These are phyloP conservation scores for Aspergillus hancockii DNA, from an alignment of 495 filamentous ascomycete species.

Conservation along the genomic window DNA sequence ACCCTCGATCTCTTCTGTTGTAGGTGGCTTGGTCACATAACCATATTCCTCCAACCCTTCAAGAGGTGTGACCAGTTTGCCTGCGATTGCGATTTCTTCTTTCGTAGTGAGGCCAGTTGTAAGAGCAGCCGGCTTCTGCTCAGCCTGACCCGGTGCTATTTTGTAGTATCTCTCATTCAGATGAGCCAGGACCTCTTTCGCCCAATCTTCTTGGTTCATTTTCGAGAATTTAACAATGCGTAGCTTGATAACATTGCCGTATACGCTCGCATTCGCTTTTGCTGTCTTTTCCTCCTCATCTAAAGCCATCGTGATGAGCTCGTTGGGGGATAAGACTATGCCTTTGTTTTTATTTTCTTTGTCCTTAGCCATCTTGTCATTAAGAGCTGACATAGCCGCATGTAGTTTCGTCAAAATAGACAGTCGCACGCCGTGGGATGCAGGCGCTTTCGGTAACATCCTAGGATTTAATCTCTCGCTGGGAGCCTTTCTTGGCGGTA, in stretches of 20 bases:
- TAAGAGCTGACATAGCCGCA: slow-evolving; percentile 69
- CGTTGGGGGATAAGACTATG: slow-evolving; percentile 63
- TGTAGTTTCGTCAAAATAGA: slow-evolving; percentile 73
- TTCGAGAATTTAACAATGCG: slow-evolving; percentile 72
- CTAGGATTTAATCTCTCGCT: slow-evolving; percentile 74
- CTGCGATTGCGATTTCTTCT: slow-evolving; percentile 69
- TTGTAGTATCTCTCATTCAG: slow-evolving; percentile 47
- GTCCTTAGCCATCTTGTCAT: slow-evolving; percentile 52
- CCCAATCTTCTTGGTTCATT: slow-evolving; percentile 70
- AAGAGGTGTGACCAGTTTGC: slow-evolving; percentile 59
- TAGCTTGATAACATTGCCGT: slow-evolving; percentile 78
- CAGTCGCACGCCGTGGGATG: slow-evolving; percentile 64
- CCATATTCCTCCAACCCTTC: slow-evolving; percentile 62
- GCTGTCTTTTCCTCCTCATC: slow-evolving; percentile 85
- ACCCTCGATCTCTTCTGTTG: slow-evolving; percentile 56
- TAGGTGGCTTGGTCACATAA: slow-evolving; percentile 70
- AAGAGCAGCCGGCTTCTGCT: slow-evolving; percentile 38
- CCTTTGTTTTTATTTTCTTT: slow-evolving; percentile 57
- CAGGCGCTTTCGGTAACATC: slow-evolving; percentile 71
- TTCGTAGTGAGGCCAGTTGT: slow-evolving; percentile 64
- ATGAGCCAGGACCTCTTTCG: slow-evolving; percentile 42
- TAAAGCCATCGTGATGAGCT: slow-evolving; percentile 74
- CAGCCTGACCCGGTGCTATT: slow-evolving; percentile 25
- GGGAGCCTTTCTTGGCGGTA: slow-evolving; percentile 37
- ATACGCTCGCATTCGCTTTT: slow-evolving; percentile 63